Percentiles rank a stretch among this genome's conserved stretches.
Evolutionary conservation across 2,329 filamentous ascomycete species (phyloP).

Genomic region (Diplodia intermedia): DNA sequence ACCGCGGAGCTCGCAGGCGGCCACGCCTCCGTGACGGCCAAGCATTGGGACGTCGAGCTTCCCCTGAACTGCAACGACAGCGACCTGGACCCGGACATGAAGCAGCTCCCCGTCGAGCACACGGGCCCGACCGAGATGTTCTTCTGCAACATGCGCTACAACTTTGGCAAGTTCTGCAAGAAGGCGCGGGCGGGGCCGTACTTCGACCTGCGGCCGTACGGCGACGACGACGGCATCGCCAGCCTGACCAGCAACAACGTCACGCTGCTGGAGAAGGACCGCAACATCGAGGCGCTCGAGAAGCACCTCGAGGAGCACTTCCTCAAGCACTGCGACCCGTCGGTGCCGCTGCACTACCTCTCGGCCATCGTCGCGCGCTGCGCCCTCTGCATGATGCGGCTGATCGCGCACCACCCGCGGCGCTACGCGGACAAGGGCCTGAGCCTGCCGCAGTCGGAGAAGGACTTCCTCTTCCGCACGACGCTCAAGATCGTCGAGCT

Average conservation of each 20-base stretch:
- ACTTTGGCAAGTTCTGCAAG: slow-evolving; percentile 51
- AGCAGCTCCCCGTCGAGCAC: slow-evolving; percentile 51
- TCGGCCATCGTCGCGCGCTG: slow-evolving; percentile 54
- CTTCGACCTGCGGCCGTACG: background rate
- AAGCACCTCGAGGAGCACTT: slow-evolving; percentile 50
- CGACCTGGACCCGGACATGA: slow-evolving; percentile 54
- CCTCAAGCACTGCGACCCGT: slow-evolving; percentile 44
- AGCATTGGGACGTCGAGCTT: slow-evolving; percentile 54
- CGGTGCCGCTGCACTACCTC: slow-evolving; percentile 54
- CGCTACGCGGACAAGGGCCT: slow-evolving; percentile 43
- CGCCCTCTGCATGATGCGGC: slow-evolving; percentile 52
- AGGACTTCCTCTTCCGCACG: slow-evolving; percentile 50
- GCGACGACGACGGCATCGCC: slow-evolving; percentile 33
- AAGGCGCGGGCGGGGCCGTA: slow-evolving; percentile 32
- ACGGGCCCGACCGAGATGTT: slow-evolving; percentile 58
- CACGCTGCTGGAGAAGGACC: slow-evolving; percentile 39
- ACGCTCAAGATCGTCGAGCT: slow-evolving; percentile 52
- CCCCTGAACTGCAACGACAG: slow-evolving; percentile 64
- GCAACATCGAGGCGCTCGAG: slow-evolving; percentile 52
- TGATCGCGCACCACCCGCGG: slow-evolving; percentile 56
- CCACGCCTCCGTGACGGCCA: slow-evolving; percentile 49
- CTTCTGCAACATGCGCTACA: slow-evolving; percentile 53
- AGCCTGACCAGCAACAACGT: slow-evolving; percentile 38
- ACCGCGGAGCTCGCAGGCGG: slow-evolving; percentile 63
- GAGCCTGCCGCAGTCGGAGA: slow-evolving; percentile 44